Evolutionary conservation across 345 rosid species (phyloP).

Genomic region (Eucalyptus curtisii): DNA sequence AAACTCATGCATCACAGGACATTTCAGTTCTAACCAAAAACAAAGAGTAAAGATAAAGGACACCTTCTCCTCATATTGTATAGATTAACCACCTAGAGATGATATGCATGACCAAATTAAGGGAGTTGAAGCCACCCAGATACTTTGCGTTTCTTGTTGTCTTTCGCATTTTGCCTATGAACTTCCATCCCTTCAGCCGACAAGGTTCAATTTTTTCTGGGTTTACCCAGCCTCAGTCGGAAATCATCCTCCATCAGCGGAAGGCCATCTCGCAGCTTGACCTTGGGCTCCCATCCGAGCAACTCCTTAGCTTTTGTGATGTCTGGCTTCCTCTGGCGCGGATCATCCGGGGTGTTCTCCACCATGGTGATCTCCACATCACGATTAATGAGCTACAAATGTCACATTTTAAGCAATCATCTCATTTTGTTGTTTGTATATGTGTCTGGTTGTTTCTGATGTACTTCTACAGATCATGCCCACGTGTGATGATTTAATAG

Average conservation of each 20-base stretch:
- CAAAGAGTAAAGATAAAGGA: not conserved
- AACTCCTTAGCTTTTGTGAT: conserved; percentile 73
- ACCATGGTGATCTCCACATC: conserved; percentile 54
- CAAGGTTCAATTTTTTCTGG: conserved; percentile 18
- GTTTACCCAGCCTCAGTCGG: conserved; percentile 57
- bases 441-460: not conserved
- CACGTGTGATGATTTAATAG: not conserved
- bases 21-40: not conserved
- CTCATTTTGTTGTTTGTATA: not conserved
- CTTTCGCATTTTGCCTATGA: not conserved
- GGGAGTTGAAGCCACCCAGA: not conserved
- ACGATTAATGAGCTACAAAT: conserved; percentile 64
- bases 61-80: not conserved
- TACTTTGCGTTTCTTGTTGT: not conserved
- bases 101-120: not conserved
- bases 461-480: not conserved
- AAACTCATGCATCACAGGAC: not conserved
- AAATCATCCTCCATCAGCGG: conserved; percentile 96
- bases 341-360: conserved; percentile 96
- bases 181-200: not conserved
- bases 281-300: conserved; percentile 88
- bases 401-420: not conserved
- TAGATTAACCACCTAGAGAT: not conserved
- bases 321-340: conserved; percentile 87
- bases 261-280: conserved; percentile 80